Conservation (phyloP, 768 basidiomycete genomes). For the Lactarius evosmus region DNA sequence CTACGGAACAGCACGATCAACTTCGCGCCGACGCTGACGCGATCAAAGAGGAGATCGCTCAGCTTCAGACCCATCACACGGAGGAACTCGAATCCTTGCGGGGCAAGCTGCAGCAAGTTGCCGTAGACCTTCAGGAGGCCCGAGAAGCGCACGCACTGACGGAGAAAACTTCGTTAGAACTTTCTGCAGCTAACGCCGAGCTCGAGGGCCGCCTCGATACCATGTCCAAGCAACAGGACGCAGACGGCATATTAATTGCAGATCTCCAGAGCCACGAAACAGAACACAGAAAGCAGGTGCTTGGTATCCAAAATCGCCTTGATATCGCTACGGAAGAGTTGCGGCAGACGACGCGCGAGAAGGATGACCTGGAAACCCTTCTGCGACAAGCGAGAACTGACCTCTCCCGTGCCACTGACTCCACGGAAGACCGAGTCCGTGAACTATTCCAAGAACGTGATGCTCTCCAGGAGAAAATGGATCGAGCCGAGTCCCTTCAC, state of each 20-base stretch:
- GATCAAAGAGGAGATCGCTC: slow-evolving; percentile 17
- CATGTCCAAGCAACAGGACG: slow-evolving; percentile 11
- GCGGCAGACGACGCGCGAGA: slow-evolving; percentile 9
- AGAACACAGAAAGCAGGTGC: not conserved
- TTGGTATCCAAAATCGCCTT: slow-evolving; percentile 19
- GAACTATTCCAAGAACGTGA: slow-evolving; percentile 30
- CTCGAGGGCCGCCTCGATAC: slow-evolving; percentile 22
- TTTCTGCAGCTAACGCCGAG: slow-evolving; percentile 17
- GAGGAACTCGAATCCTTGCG: slow-evolving; percentile 30
- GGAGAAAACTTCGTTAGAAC: slow-evolving; percentile 35
- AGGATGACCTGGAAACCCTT: slow-evolving; percentile 15
- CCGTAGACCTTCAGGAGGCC: slow-evolving; percentile 26
- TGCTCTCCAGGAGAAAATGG: slow-evolving; percentile 33
- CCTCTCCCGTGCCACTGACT: slow-evolving; percentile 4
- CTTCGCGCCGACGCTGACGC: slow-evolving; percentile 9
- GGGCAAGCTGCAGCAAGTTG: slow-evolving; percentile 26
- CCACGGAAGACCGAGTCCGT: slow-evolving; percentile 13
- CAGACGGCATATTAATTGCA: slow-evolving; percentile 2
- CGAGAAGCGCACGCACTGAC: slow-evolving; percentile 27
- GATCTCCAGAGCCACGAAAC: slow-evolving; percentile 14
- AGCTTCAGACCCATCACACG: slow-evolving; percentile 19
- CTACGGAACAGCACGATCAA: slow-evolving; percentile 19
- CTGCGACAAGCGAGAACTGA: slow-evolving; percentile 7
- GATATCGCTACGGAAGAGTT: slow-evolving; percentile 13
- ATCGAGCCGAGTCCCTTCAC: slow-evolving; percentile 30